Percentiles rank a stretch among this genome's conserved stretches.
Evolutionary conservation across 2,329 filamentous ascomycete species (phyloP).

Genomic region (Calonectria pseudoreteaudii): DNA sequence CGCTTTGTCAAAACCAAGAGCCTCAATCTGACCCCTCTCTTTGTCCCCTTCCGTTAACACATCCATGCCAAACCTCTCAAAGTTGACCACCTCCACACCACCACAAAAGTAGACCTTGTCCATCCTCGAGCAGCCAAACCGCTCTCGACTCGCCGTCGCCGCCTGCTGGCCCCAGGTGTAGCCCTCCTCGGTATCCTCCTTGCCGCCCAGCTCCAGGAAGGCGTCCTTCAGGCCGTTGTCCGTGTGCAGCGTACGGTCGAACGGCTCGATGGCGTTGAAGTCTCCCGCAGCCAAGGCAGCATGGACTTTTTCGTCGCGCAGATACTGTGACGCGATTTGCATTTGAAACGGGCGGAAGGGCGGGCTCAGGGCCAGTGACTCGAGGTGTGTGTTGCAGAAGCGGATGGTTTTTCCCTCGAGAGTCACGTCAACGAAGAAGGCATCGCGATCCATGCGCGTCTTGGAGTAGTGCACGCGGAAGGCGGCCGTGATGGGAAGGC

Average conservation of each 20-base stretch:
- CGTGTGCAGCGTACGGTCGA: slow-evolving; percentile 60
- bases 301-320: slow-evolving; percentile 52
- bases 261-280: slow-evolving; percentile 68
- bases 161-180: slow-evolving; percentile 71
- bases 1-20: slow-evolving; percentile 50
- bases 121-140: slow-evolving; percentile 64
- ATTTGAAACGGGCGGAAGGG: slow-evolving; percentile 63
- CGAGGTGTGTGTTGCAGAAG: slow-evolving; percentile 68
- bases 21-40: slow-evolving; percentile 44
- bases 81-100: slow-evolving; percentile 32
- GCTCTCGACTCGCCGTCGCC: slow-evolving; percentile 50
- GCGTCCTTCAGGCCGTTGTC: slow-evolving; percentile 64
- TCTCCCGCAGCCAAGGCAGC: slow-evolving; percentile 64
- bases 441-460: slow-evolving; percentile 65
- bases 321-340: slow-evolving; percentile 53
- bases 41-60: slow-evolving; percentile 48
- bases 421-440: slow-evolving; percentile 63
- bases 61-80: slow-evolving; percentile 61
- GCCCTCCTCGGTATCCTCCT: slow-evolving; percentile 62
- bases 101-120: slow-evolving; percentile 65
- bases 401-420: slow-evolving; percentile 50
- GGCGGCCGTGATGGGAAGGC: slow-evolving; percentile 54
- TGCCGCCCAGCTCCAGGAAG: slow-evolving; percentile 62
- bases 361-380: slow-evolving; percentile 62
- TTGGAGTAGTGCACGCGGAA: slow-evolving; percentile 64